These are phyloP conservation scores for Mycena rebaudengoi DNA, from an alignment of 768 basidiomycete species.

Conservation along the genomic window DNA sequence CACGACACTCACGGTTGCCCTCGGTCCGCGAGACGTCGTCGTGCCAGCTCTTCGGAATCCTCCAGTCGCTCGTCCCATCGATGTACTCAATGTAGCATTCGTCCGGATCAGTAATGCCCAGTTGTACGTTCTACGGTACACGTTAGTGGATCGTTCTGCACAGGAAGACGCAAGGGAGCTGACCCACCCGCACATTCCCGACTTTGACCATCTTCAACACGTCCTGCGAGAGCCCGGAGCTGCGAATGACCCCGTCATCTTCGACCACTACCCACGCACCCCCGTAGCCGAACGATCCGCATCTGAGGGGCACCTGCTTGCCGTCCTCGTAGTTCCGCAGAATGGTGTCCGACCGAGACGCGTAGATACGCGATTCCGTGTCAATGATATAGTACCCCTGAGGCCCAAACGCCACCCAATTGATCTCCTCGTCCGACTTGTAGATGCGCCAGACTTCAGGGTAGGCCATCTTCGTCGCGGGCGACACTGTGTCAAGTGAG, in stretches of 20 bases:
- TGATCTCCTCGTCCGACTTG: neutral
- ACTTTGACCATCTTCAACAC: neutral
- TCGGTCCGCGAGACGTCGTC: neutral
- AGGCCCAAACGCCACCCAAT: neutral
- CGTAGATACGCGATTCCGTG: neutral
- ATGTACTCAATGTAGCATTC: neutral
- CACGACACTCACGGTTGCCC: slow-evolving; percentile 1
- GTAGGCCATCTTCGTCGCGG: neutral
- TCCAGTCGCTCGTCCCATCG: neutral
- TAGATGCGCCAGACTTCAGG: slow-evolving; percentile 1
- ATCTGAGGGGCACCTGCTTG: neutral
- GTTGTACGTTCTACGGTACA: neutral
- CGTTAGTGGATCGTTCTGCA: too few species aligned
- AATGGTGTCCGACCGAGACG: neutral
- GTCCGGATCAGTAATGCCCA: neutral
- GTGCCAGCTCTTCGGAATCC: neutral
- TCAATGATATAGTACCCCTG: neutral
- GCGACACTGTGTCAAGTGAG: neutral
- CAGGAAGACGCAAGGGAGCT: too few species aligned
- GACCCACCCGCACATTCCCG: neutral
- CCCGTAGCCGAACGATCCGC: slow-evolving; percentile 4
- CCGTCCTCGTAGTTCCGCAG: neutral
- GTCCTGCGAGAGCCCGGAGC: neutral
- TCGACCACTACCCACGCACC: neutral
- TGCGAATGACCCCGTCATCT: neutral